Conservation (phyloP, 768 basidiomycete genomes). For the Trametes sanguinea region DNA sequence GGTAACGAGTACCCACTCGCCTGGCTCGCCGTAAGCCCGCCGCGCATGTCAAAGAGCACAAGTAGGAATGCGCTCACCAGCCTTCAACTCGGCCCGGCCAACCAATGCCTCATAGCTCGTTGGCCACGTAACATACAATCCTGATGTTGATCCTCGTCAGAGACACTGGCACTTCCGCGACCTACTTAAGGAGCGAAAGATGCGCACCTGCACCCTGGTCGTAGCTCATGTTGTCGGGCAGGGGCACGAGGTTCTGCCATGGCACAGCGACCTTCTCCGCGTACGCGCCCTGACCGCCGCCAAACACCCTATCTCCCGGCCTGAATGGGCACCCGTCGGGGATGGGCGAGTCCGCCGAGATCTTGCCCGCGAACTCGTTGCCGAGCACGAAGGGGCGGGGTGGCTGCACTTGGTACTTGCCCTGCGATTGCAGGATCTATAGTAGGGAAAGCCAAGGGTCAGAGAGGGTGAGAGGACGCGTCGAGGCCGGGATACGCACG, state of each 20-base stretch:
- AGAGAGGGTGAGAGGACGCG: too few species aligned
- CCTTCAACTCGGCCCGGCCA: slow-evolving; percentile 76
- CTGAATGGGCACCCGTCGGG: slow-evolving; percentile 78
- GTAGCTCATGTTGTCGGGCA: slow-evolving; percentile 76
- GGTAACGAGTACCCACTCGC: slow-evolving; percentile 91
- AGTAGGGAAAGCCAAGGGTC: not conserved
- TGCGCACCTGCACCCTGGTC: slow-evolving; percentile 81
- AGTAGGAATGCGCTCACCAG: slow-evolving; percentile 48
- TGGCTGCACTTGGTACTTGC: slow-evolving; percentile 85
- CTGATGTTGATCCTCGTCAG: slow-evolving; percentile 36
- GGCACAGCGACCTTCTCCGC: slow-evolving; percentile 72
- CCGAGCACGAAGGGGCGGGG: slow-evolving; percentile 86
- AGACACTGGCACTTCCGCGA: not conserved
- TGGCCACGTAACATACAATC: slow-evolving; percentile 86
- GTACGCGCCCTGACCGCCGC: slow-evolving; percentile 75
- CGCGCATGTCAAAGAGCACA: too few species aligned
- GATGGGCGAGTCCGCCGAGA: slow-evolving; percentile 70
- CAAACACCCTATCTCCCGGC: slow-evolving; percentile 88
- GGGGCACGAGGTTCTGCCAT: slow-evolving; percentile 52
- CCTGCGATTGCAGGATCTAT: slow-evolving; percentile 84
- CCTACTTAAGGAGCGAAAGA: not conserved
- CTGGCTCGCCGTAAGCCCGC: slow-evolving; percentile 36
- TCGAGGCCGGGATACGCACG: slow-evolving; percentile 22
- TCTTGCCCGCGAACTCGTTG: slow-evolving; percentile 80
- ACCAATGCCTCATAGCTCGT: slow-evolving; percentile 93